Base-by-base conservation (phyloP, 495 filamentous ascomycete species). In the Hyaloscypha hepaticicola region DNA sequence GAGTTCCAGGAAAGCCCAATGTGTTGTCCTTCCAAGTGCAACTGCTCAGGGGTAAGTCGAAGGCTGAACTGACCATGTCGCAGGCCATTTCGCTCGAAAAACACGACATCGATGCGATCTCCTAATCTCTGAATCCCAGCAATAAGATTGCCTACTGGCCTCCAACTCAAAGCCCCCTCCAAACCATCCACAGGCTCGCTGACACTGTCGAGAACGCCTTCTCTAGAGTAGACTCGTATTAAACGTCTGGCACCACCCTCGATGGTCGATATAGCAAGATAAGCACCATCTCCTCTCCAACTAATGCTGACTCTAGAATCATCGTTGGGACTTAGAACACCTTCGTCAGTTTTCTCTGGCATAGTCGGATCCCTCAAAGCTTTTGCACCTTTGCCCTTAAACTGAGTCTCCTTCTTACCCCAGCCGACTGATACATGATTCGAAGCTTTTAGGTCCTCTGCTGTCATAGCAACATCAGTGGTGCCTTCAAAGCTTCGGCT, bases 351-450 rank as follows among this genome's bases (percentile, higher is more conserved):
- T 73, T 89, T 92, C 75, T 97, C 94, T 0, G 95, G 95, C 59
- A 99, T 88, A 22, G 95, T 99, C 19, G 95, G 95, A 73, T 99
- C 95, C 60, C 90, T 83, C 41, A 98, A 82, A 29, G 90, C 90
- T 73, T 92, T 95, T 38, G 93, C 95, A 70, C 92, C 87, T 72
- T 91, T 93, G 56, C 95, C 95, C 72, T 96, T 90, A 72, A 99
- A 99, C 76, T 99, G 95, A 6, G 95, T 99, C 76, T 99, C 95
- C 72, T 89, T 88, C 79, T 98, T 98, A 65, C 95, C 95, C 95
- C 95, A 99, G 58, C 95, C 95, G 25, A 99, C 95, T 22, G 93
- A 96, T 50, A 99, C 95, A 83, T 99, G 95, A 73, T 90, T 92
- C 1, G 95, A 98, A 1, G 86, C 83, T 70, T 92, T 87, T 60